Conservation (phyloP, 1,284 basidiomycete genomes). For the Ustilago xerochloae region DNA sequence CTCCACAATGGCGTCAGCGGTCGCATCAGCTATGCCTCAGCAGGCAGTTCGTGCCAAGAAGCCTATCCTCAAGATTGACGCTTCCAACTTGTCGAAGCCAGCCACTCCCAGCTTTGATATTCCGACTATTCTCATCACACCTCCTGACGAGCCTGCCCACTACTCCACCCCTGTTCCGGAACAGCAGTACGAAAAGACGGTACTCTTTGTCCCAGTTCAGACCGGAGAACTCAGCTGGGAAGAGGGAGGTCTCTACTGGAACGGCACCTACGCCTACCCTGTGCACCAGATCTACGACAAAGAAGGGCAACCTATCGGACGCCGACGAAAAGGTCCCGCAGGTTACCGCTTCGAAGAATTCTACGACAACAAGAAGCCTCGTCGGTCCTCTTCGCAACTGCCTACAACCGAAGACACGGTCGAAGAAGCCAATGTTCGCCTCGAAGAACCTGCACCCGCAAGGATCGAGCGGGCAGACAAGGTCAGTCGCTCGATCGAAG, state of each 20-base stretch:
- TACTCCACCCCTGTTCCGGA: constrained; percentile 44
- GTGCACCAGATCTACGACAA: constrained; percentile 45
- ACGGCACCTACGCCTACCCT: constrained; percentile 57
- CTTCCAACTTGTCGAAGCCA: constrained; percentile 7
- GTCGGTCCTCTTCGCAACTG: constrained; percentile 4
- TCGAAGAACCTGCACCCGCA: constrained; percentile 40
- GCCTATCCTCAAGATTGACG: constrained; percentile 16
- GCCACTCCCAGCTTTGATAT: constrained; percentile 19
- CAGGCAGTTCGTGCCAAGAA: constrained; percentile 1
- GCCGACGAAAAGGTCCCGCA: constrained; percentile 34
- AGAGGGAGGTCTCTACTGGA: constrained; percentile 61
- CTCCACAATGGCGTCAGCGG: constrained; percentile 22
- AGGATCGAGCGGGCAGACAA: constrained; percentile 11
- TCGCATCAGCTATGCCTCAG: constrained; percentile 4
- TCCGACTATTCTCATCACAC: constrained; percentile 54
- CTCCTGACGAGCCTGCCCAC: constrained; percentile 31
- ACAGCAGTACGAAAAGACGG: constrained; percentile 49
- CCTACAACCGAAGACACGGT: constrained; percentile 6
- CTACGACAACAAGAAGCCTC: constrained; percentile 33
- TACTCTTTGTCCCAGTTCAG: constrained; percentile 59
- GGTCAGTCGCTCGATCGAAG: not conserved
- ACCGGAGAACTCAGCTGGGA: constrained; percentile 64
- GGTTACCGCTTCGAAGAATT: constrained; percentile 49
- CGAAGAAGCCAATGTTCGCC: constrained; percentile 31
- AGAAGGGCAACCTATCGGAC: constrained; percentile 36